Evolutionary conservation across 345 rosid genomes (phyloP), one percentile per base, ranked within the genome.

Genomic region (Eucalyptus polybractea): DNA sequence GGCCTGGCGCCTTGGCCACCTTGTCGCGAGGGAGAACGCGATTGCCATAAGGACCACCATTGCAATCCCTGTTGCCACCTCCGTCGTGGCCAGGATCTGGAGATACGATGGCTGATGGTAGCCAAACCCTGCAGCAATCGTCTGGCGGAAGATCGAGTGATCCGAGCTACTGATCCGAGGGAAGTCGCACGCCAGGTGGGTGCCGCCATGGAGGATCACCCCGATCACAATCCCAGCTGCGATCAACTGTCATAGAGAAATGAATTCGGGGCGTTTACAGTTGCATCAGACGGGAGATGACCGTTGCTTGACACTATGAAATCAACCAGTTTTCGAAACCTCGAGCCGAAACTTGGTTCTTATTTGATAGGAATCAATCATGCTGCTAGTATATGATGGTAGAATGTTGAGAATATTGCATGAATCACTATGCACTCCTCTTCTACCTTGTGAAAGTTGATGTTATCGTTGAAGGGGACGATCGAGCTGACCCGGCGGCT

Each of bases 151-250:
- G 80, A 91, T 58, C 2, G 93, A 92, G 22, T 42, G 10, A 51
- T 93, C 91, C 0, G 94, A 93, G 33, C 90, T 86, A 62, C 94
- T 91, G 44, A 95, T 92, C 69, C 96, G 92, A 62, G 95, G 95
- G 69, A 94, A 93, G 90, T 94, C 96, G 88, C 96, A 93, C 0
- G 94, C 94, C 19, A 95, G 95, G 72, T 95, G 96, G 25, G 93
- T 93, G 51, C 95, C 96, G 4, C 95, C 96, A 89, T 95, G 95
- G 37, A 95, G 92, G 65, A 92, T 90, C 67, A 95, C 95, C 44
- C 96, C 95, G 7, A 93, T 88, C 87, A 93, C 94, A 69, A 94
- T 94, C 56, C 95, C 96, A 10, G 93, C 92, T 65, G 96, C 96
- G 87, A 94, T 91, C 54, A 93, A 14, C 96, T 94, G 54, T 87